Evolutionary conservation across 2,329 filamentous ascomycete species (phyloP), one percentile per base, ranked within the genome.

Genomic region (Coniochaeta sp.): DNA sequence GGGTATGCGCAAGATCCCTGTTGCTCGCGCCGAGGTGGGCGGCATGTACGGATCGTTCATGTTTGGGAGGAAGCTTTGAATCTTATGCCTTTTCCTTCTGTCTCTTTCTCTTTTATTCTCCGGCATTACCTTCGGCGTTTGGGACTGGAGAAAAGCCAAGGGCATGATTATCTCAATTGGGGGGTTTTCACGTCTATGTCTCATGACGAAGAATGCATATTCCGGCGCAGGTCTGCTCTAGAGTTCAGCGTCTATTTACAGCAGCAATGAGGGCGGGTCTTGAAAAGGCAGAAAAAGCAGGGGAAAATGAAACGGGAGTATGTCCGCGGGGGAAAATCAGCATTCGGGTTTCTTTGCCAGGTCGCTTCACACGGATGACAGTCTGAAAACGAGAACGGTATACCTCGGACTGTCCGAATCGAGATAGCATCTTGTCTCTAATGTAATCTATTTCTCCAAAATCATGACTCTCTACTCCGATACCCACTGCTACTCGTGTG

Each of bases 1-100:
- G 90, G 90, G 90, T 40, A 92, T 92, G 86, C 82, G 89, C 64
- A 95, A 98, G 77, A 82, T 98, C 47, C 96, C 93, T n/a, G 88
- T 98, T 66, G 91, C 90, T 28, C 85, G 87, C 69, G 91, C 93
- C 59, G 93, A 98, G 73, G 89, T 98, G 28, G 95, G 96, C 67
- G 91, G 91, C 63, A 96, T 96, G 70, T 97, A 98, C 70, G 95
- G 95, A 24, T 82, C 78, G 26, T 86, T 82, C 68, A 86, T 86
- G 83, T 86, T 86, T 74, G 82, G 82, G 68, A 76, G 82, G 65
- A 80, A 81, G 69, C 31, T 54, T 47, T 57, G 54, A 38, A n/a
- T n/a, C n/a, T 58, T 22, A 40, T 58, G 17, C 12, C 2, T 7
- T 38, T 38, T n/a, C 9, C 28, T 31, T 31, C 5, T 5, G 5